phyloP scores from a whole-genome alignment of 768 basidiomycete genomes.

The Leccinum obscurum region DNA sequence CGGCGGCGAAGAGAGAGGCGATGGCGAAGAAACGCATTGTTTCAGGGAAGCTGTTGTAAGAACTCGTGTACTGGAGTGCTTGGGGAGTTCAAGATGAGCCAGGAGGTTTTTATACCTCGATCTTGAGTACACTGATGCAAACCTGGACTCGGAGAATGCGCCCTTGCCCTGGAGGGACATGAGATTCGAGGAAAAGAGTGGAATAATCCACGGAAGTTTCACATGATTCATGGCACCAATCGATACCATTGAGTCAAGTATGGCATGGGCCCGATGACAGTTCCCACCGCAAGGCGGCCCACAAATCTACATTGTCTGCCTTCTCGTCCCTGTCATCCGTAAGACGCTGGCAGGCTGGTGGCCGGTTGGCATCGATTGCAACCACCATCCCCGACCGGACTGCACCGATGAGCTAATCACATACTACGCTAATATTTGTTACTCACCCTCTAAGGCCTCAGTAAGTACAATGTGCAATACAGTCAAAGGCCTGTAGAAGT shows the following conservation, averaged over 20 bases:
- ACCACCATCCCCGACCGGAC: neutral
- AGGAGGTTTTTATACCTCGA: slow-evolving; percentile 15
- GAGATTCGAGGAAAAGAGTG: slow-evolving; percentile 3
- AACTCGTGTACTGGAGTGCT: slow-evolving; percentile 13
- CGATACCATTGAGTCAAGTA: neutral
- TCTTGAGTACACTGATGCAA: neutral
- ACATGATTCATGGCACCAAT: neutral
- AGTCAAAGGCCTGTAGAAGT: neutral
- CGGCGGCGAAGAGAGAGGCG: slow-evolving; percentile 9
- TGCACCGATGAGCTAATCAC: neutral
- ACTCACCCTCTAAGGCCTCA: neutral
- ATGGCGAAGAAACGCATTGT: slow-evolving; percentile 14
- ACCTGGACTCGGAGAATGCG: neutral
- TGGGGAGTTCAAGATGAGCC: neutral
- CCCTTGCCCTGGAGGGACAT: neutral
- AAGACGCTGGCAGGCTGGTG: neutral
- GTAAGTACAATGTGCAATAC: neutral
- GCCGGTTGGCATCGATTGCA: neutral
- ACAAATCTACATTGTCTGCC: neutral
- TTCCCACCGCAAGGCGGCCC: neutral
- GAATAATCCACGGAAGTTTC: neutral
- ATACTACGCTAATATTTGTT: neutral
- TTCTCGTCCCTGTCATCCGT: neutral
- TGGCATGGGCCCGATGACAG: neutral
- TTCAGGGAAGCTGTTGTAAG: neutral